Conservation (phyloP, 495 filamentous ascomycete genomes). For the Chaetomium tenue region DNA sequence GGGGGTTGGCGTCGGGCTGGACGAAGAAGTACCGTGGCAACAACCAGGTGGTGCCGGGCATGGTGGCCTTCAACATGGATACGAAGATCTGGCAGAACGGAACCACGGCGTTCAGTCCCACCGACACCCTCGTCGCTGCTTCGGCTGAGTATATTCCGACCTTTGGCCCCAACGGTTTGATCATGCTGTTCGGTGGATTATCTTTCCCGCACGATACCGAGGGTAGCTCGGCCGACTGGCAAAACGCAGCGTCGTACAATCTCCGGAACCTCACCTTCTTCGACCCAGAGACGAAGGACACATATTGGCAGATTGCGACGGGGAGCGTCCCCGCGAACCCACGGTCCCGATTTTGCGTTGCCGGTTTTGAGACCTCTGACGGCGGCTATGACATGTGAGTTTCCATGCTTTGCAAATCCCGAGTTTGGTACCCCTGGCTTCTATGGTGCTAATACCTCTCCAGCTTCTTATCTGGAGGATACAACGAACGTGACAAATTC, state of each 20-base stretch:
- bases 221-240: background rate
- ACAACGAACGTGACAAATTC: slow-evolving; percentile 18
- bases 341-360: slow-evolving; percentile 30
- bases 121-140: slow-evolving; percentile 18
- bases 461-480: slow-evolving; percentile 43
- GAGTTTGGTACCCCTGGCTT: background rate
- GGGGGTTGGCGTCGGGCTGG: slow-evolving; percentile 18
- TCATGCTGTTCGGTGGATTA: slow-evolving; percentile 39
- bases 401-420: background rate
- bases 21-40: slow-evolving; percentile 1
- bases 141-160: slow-evolving; percentile 35
- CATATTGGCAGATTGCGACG: slow-evolving; percentile 36
- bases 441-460: background rate
- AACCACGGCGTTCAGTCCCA: slow-evolving; percentile 20
- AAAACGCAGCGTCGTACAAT: slow-evolving; percentile 1
- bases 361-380: slow-evolving; percentile 33
- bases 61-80: slow-evolving; percentile 26
- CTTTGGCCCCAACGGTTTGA: slow-evolving; percentile 31
- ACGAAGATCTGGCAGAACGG: slow-evolving; percentile 24
- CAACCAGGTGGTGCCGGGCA: slow-evolving; percentile 25
- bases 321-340: slow-evolving; percentile 29
- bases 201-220: slow-evolving; percentile 14
- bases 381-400: slow-evolving; percentile 41
- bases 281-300: slow-evolving; percentile 38
- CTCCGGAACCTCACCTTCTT: slow-evolving; percentile 36